Evolutionary conservation across 371 early-diverging fungal species (phyloP), one percentile per base, ranked within the genome.

Genomic region (Haplosporangium sp.): DNA sequence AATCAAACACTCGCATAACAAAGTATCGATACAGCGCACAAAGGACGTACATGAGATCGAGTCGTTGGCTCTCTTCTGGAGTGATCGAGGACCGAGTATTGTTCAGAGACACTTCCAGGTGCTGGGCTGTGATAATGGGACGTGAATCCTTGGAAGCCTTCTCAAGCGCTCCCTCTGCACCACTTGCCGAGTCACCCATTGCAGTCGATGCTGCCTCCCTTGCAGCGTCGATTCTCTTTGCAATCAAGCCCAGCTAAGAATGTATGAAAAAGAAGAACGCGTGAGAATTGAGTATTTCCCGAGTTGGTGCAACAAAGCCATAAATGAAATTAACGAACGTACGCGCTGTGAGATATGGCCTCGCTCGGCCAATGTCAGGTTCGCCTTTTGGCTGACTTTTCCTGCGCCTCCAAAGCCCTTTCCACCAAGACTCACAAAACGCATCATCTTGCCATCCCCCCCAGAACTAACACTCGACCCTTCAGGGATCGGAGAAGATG

Each of bases 71-170:
- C 59, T 93, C 92, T 58, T 90, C 87, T 13, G 82, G 83, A 1
- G 90, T 89, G 45, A 89, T 90, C 13, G 92, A 93, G 18, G 92
- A 85, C 46, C 90, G 81, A 1, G 92, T 91, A 29, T 73, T 80
- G 59, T 81, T 82, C 11, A 92, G 63, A 0, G 92, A 91, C 55
- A 83, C 85, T 9, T 87, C 87, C n/a, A 91, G 70, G 77, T 91
- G 85, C 18, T 68, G 69, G 1, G 46, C 54, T 7, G 86, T 88
- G 47, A 91, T 90, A 11, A 83, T 74, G 16, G 69, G 62, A 16
- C 74, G 73, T 36, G 70, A 59, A 57, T 68, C 62, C 59, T 81
- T 69, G 21, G 74, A 55, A 0, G 55, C 48, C 47, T 64, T 68
- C 29, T 61, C 62, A 4, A 23, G 20, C 5, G 7, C 66, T 1